These are phyloP conservation scores for Neurospora sp. DNA, from an alignment of 2,329 filamentous ascomycete species.

Conservation along the genomic window DNA sequence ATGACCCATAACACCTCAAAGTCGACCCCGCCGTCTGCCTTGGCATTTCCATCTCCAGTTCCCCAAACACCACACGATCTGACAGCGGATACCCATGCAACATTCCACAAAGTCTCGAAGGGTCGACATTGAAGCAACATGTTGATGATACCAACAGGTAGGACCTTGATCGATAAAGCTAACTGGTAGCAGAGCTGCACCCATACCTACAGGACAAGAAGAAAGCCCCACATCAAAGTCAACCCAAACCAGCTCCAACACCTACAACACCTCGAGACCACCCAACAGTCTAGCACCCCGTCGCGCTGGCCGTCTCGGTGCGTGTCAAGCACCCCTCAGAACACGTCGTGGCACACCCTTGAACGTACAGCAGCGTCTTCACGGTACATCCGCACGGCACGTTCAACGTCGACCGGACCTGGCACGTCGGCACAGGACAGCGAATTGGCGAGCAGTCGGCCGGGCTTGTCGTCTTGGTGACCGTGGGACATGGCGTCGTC, in stretches of 20 bases:
- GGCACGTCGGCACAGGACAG: constrained; percentile 28
- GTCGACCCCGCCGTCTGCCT: background rate
- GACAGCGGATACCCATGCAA: background rate
- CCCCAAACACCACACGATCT: background rate
- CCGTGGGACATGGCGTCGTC: constrained; percentile 22
- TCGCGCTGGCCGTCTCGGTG: constrained; percentile 21
- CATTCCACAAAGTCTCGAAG: background rate
- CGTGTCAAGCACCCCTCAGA: constrained; percentile 24
- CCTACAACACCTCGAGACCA: background rate
- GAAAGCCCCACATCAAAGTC: background rate
- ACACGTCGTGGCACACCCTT: constrained; percentile 26
- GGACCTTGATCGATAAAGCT: background rate
- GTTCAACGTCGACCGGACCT: constrained; percentile 18
- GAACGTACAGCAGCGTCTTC: constrained; percentile 25
- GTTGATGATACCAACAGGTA: background rate
- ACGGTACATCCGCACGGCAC: constrained; percentile 27
- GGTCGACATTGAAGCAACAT: background rate
- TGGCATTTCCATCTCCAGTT: background rate
- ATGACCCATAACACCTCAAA: background rate
- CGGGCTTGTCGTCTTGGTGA: constrained; percentile 25
- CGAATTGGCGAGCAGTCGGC: constrained; percentile 23
- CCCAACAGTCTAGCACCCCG: constrained; percentile 3
- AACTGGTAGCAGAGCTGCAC: background rate
- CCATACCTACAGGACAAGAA: background rate
- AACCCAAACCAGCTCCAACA: background rate